Evolutionary conservation across 2,329 filamentous ascomycete genomes (phyloP).

Genomic region (Colletotrichum tropicale): DNA sequence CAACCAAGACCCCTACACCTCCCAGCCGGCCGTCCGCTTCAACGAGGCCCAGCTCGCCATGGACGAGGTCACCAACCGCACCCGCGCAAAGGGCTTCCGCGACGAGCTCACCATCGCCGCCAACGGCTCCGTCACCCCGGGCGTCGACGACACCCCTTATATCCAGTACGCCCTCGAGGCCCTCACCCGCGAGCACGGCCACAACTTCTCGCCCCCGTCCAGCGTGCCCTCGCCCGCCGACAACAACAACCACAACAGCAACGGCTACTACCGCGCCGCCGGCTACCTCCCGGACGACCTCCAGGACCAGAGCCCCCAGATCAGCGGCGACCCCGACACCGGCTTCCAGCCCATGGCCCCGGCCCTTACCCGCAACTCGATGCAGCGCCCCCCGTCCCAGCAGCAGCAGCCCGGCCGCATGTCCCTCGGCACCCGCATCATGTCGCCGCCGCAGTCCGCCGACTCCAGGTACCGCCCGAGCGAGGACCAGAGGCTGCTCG

Average conservation of each 20-base stretch:
- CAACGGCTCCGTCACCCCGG: conserved; percentile 67
- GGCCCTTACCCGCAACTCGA: conserved; percentile 2
- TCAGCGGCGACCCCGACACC: conserved; percentile 5
- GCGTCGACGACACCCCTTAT: conserved; percentile 83
- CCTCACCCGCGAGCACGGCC: conserved; percentile 75
- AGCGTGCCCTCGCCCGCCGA: conserved; percentile 35
- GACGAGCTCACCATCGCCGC: conserved; percentile 56
- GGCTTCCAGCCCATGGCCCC: conserved; percentile 7
- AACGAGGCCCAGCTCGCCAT: conserved; percentile 39
- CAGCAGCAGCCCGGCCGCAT: not conserved
- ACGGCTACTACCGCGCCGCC: conserved; percentile 29
- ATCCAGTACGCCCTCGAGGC: conserved; percentile 91
- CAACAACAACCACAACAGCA: conserved; percentile 34
- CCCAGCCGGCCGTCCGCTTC: conserved; percentile 35
- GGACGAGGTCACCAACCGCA: conserved; percentile 24
- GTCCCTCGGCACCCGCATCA: conserved; percentile 17
- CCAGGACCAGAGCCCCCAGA: conserved; percentile 21
- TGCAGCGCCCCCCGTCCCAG: conserved; percentile 4
- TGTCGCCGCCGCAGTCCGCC: conserved; percentile 12
- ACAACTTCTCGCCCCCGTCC: conserved; percentile 52
- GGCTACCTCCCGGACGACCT: conserved; percentile 34
- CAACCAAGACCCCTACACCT: conserved; percentile 42
- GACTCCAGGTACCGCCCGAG: not conserved
- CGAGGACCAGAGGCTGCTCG: not conserved
- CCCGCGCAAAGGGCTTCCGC: conserved; percentile 42